These are phyloP conservation scores for Apium graveolens DNA, from an alignment of 129 eudicot species.

Conservation along the genomic window DNA sequence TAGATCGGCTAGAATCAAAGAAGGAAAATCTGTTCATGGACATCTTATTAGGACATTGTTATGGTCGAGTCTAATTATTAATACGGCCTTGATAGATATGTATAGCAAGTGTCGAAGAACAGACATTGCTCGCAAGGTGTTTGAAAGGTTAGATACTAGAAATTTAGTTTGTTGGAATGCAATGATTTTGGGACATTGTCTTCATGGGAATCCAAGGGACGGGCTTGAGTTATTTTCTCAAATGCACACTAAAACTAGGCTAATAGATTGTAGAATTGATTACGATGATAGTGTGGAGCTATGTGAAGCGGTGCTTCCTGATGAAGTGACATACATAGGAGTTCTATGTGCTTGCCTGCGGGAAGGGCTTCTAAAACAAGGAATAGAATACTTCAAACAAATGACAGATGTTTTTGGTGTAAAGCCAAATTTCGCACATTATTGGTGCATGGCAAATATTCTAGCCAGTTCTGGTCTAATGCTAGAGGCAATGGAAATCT, in stretches of 20 bases:
- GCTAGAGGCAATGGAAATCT: conserved; percentile 45
- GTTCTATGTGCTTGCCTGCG: conserved; percentile 84
- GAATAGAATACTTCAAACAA: conserved; percentile 45
- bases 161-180: conserved; percentile 83
- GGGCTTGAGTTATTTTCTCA: conserved; percentile 49
- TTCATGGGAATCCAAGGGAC: conserved; percentile 62
- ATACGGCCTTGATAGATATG: conserved; percentile 68
- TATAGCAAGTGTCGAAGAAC: conserved; percentile 61
- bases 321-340: conserved; percentile 68
- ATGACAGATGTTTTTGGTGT: conserved; percentile 50
- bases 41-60: conserved; percentile 28
- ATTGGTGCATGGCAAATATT: conserved; percentile 92
- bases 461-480: conserved; percentile 54
- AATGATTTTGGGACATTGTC: conserved; percentile 73
- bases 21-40: conserved; percentile 78
- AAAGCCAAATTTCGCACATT: conserved; percentile 73
- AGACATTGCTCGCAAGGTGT: conserved; percentile 46
- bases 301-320: conserved; percentile 28
- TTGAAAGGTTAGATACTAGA: conserved; percentile 42
- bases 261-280: not conserved
- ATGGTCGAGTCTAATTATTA: conserved; percentile 38
- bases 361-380: conserved; percentile 47
- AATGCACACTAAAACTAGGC: conserved; percentile 28
- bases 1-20: conserved; percentile 71
- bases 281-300: not conserved